Percentiles rank a stretch among this genome's conserved stretches.
Conservation (phyloP, 164 flowering plant genomes). For the Cinnamomum chago region DNA sequence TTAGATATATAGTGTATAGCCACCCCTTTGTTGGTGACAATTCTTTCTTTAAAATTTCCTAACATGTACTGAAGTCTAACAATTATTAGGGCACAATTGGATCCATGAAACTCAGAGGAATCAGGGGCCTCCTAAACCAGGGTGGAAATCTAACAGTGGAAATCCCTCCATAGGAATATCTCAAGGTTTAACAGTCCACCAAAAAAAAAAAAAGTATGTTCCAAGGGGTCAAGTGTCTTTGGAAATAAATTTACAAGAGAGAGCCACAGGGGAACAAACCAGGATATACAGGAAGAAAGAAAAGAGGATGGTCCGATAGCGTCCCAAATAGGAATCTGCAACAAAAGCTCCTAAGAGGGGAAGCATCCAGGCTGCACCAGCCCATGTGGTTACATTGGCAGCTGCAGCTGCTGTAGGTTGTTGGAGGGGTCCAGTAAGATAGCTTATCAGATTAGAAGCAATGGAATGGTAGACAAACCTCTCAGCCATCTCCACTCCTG, state of each 20-base stretch:
- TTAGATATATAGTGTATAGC: too few species aligned
- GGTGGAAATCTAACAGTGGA: too few species aligned
- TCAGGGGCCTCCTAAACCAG: too few species aligned
- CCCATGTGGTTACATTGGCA: conserved; percentile 7
- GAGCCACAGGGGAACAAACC: background rate
- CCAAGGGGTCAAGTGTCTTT: background rate
- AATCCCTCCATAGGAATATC: too few species aligned
- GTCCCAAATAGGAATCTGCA: conserved; percentile 7
- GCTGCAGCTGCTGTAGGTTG: conserved; percentile 7
- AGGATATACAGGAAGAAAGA: conserved; percentile 10
- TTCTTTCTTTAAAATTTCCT: too few species aligned
- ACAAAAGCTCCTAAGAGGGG: conserved; percentile 10
- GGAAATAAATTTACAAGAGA: background rate
- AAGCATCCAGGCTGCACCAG: conserved; percentile 1
- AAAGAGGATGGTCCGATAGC: conserved; percentile 3
- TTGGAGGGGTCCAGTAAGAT: conserved; percentile 4
- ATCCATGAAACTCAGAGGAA: too few species aligned
- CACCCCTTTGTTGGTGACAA: too few species aligned
- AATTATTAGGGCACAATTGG: too few species aligned
- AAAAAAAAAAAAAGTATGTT: too few species aligned
- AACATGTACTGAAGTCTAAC: too few species aligned
- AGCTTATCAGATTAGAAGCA: conserved; percentile 4
- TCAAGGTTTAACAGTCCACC: too few species aligned
- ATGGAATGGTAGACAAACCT: conserved; percentile 1
- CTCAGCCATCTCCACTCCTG: conserved; percentile 12